These are phyloP conservation scores for Mycena epipterygia DNA, from an alignment of 768 basidiomycete species.

Conservation along the genomic window DNA sequence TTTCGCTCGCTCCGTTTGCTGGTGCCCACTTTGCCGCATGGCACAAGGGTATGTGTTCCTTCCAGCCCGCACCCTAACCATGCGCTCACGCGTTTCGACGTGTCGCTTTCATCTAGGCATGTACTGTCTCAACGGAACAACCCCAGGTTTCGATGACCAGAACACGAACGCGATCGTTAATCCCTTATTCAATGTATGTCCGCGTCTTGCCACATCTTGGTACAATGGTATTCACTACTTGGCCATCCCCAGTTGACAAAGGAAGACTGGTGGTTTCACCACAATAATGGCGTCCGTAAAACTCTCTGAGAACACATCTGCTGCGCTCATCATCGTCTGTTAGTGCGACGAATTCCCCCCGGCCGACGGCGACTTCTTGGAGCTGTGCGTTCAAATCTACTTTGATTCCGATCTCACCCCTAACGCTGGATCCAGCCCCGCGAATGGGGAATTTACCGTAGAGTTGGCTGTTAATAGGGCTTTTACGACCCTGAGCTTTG, in stretches of 20 bases:
- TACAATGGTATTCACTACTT: too few species aligned
- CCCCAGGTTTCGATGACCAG: constrained; percentile 46
- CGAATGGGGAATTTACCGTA: constrained; percentile 57
- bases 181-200: constrained; percentile 52
- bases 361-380: constrained; percentile 56
- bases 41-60: constrained; percentile 15
- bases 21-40: constrained; percentile 27
- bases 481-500: constrained; percentile 55
- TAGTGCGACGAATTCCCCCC: constrained; percentile 64
- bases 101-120: constrained; percentile 40
- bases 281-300: constrained; percentile 48
- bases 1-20: constrained; percentile 7
- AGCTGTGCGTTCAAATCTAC: constrained; percentile 38
- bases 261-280: constrained; percentile 60
- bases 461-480: constrained; percentile 58
- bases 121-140: constrained; percentile 54
- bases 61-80: neutral
- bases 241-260: constrained; percentile 46
- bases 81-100: constrained; percentile 9
- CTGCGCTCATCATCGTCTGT: neutral
- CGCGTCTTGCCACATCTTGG: too few species aligned
- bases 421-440: constrained; percentile 41
- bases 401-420: neutral
- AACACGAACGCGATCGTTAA: constrained; percentile 48
- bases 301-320: neutral